Base-by-base conservation (phyloP, 768 basidiomycete genomes). In the Amanita thiersii region DNA sequence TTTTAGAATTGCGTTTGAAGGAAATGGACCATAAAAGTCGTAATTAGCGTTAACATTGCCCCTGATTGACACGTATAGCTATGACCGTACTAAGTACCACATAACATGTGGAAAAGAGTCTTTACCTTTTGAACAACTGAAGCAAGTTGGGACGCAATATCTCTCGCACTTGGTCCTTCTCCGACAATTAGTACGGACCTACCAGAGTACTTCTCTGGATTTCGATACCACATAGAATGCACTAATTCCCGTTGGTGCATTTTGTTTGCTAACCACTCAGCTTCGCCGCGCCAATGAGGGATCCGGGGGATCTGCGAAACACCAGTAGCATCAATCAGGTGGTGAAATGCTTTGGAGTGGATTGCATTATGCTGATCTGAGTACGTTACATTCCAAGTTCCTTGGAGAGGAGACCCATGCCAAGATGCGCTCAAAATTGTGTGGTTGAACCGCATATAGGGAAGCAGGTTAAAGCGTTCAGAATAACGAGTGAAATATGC, bases 251-350 rank as follows among this genome's bases (percentile, higher is more conserved):
- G 64, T 29, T 51, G 9, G 37, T 25, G 2, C 38, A 18, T 4
- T 47, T 41, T 39, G 34, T 55, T 58, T 3, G 52, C 58, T 7
- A 74, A 51, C 77, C 79, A 79, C 4, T 58, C 59, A 2, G 72
- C 63, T 39, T 71, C 64, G 1, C 77, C 77, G 9, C 51, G 53
- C 59, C 71, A 77, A 4, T 49, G 47, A 4, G 68, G 68, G 1
- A 66, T 58, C 18, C 60, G 59, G 2, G 79, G 76, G 43, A 69
- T 60, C 46, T 75, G 75, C 43, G 77, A 70, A 45, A 73, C 72
- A 3, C 78, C 78, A n/a, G 58, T 67, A 17, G 73, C 74, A 24
- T 75, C 66, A 20, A 79, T 58, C 18, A 80, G 59, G 51, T 79
- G 78, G 47, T 79, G 69, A 50, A 72, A 73, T 2, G 40, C 44